Evolutionary conservation across 2,329 filamentous ascomycete species (phyloP).

Genomic region (Colletotrichum aenigma): DNA sequence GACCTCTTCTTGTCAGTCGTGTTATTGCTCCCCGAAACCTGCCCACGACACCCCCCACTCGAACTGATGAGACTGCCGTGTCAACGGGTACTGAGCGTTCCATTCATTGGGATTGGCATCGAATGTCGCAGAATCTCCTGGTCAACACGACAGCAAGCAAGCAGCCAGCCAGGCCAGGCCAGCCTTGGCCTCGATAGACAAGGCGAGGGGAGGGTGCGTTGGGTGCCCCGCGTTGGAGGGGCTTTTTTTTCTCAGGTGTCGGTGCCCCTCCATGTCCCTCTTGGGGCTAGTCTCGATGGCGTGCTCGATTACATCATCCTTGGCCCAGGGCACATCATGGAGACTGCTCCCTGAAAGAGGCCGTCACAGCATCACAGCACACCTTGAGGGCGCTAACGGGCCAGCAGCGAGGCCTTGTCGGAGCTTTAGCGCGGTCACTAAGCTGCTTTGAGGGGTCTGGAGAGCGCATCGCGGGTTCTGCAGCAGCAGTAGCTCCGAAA

Average conservation of each 20-base stretch:
- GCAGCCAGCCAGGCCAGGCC: not conserved
- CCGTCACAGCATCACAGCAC: not conserved
- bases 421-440: not conserved
- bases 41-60: not conserved
- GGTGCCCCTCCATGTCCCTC: slow-evolving; percentile 12
- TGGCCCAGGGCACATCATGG: slow-evolving; percentile 17
- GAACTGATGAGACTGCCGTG: not conserved
- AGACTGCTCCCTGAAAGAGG: not conserved
- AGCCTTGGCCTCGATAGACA: not conserved
- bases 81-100: not conserved
- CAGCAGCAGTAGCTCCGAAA: not conserved
- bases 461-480: not conserved
- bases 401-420: not conserved
- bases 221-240: slow-evolving; percentile 17
- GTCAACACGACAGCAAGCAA: not conserved
- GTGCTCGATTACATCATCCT: slow-evolving; percentile 22
- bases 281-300: slow-evolving; percentile 11
- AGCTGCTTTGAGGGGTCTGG: not conserved
- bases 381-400: not conserved
- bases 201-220: not conserved
- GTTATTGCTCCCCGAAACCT: not conserved
- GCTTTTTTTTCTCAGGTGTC: slow-evolving; percentile 8
- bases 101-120: not conserved
- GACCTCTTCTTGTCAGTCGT: not conserved
- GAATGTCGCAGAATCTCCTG: slow-evolving; percentile 4